These are phyloP conservation scores for Suillus alpinus DNA, from an alignment of 768 basidiomycete species.

Conservation along the genomic window DNA sequence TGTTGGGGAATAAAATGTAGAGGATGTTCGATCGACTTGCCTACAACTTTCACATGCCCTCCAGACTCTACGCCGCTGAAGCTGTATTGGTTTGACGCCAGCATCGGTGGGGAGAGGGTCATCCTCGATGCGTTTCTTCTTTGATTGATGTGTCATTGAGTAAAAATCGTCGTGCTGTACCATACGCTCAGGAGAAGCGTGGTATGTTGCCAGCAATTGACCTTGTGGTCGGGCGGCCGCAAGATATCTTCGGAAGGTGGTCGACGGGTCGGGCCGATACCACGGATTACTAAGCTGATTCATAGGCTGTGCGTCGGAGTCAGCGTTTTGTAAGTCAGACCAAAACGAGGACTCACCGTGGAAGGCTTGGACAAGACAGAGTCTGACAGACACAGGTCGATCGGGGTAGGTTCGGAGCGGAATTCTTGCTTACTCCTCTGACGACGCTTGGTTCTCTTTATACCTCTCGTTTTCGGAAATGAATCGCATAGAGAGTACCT, in stretches of 20 bases:
- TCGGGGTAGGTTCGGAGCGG: neutral
- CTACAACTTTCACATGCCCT: constrained; percentile 88
- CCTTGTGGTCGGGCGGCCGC: constrained; percentile 18
- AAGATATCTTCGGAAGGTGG: constrained; percentile 32
- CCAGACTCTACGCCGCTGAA: constrained; percentile 82
- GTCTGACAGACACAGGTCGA: neutral
- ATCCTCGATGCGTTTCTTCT: constrained; percentile 78
- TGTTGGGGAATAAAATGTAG: constrained; percentile 7
- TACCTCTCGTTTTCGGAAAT: constrained; percentile 27
- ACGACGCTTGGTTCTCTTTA: neutral
- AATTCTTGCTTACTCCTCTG: constrained; percentile 3
- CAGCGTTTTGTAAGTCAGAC: neutral
- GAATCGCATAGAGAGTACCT: constrained; percentile 23
- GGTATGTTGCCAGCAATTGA: constrained; percentile 19
- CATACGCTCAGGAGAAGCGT: constrained; percentile 18
- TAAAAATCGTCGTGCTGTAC: constrained; percentile 43
- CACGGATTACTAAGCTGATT: constrained; percentile 32
- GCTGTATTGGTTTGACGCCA: constrained; percentile 68
- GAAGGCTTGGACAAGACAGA: neutral
- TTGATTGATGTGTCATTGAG: constrained; percentile 53
- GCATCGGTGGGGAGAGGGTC: constrained; percentile 46
- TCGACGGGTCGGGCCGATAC: constrained; percentile 36
- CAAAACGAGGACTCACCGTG: constrained; percentile 1
- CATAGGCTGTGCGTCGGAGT: constrained; percentile 14
- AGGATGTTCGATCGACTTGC: constrained; percentile 37